Evolutionary conservation across 108 stramenopile species (phyloP), one percentile per base, ranked within the genome.

Genomic region (Skeletonema menzelii): DNA sequence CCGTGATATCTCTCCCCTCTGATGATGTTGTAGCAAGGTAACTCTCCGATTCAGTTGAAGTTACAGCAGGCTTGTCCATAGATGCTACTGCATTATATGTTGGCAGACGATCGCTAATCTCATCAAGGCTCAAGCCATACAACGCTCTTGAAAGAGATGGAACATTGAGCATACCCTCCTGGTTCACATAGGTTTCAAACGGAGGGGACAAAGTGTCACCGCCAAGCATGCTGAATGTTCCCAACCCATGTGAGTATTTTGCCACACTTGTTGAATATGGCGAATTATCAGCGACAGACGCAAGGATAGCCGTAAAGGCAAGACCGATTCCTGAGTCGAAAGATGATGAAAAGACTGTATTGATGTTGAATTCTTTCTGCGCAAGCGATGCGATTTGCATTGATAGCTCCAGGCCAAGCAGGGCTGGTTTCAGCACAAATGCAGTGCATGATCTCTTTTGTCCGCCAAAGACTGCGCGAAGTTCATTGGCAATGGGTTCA

Each of bases 261-360:
- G 69, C 10, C 19, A 79, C 10, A 24, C 26, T 47, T 8, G 42
- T 59, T 22, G 67, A 60, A 46, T 17, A 70, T 3, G 70, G 75
- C 7, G 84, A 81, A 19, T 59, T 63, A 59, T 91, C 91, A 10
- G 87, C 75, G n/a, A 82, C 70, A 47, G 85, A 75, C 6, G 87
- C 91, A 47, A 95, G 73, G 49, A 92, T 85, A 14, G 89, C 75
- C 11, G 82, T 72, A 56, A 81, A 88, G 13, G 91, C 77, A 37
- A 95, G 66, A 15, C 93, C 93, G 59, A 92, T 76, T 15, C 93
- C 93, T 28, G 88, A 87, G 56, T 95, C 93, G 74, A 95, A 91
- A 0, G 85, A 88, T 8, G 88, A 89, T 5, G 91, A 88, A 57
- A 92, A 89, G 1, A 91, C 88, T 7, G 81, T 87, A 53, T 85